phyloP scores from a whole-genome alignment of 345 rosid genomes.

The Eucalyptus tenuipes region DNA sequence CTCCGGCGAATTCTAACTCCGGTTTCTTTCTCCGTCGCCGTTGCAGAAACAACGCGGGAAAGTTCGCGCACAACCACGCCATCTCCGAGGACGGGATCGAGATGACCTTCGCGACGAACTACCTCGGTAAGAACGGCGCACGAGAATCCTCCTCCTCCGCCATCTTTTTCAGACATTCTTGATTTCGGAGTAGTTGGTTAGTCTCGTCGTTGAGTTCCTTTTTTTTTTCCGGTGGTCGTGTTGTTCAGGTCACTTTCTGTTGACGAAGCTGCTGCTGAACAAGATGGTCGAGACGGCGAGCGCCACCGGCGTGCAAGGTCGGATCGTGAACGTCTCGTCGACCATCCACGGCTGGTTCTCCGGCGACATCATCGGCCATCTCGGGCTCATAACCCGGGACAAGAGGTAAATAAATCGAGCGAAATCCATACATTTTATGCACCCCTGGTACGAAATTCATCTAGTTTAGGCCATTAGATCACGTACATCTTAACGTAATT shows the following conservation, averaged over 20 bases:
- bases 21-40: not conserved
- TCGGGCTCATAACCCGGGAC: constrained; percentile 51
- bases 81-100: constrained; percentile 94
- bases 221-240: not conserved
- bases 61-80: constrained; percentile 78
- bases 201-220: not conserved
- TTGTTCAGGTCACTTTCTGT: constrained; percentile 65
- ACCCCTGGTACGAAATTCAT: not conserved
- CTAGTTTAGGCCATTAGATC: not conserved
- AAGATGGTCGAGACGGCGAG: constrained; percentile 73
- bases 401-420: constrained; percentile 26
- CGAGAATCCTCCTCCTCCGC: not conserved
- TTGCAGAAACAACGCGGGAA: constrained; percentile 93
- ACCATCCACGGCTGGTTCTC: constrained; percentile 77
- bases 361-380: constrained; percentile 70
- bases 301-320: constrained; percentile 49
- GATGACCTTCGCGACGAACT: constrained; percentile 97
- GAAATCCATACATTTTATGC: not conserved
- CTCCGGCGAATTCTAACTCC: not conserved
- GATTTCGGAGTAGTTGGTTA: not conserved
- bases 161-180: not conserved
- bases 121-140: constrained; percentile 41
- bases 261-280: constrained; percentile 57
- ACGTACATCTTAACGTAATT: not conserved
- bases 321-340: constrained; percentile 91